Conservation (phyloP, 148 eudicot genomes). For the Polygonum aviculare region DNA sequence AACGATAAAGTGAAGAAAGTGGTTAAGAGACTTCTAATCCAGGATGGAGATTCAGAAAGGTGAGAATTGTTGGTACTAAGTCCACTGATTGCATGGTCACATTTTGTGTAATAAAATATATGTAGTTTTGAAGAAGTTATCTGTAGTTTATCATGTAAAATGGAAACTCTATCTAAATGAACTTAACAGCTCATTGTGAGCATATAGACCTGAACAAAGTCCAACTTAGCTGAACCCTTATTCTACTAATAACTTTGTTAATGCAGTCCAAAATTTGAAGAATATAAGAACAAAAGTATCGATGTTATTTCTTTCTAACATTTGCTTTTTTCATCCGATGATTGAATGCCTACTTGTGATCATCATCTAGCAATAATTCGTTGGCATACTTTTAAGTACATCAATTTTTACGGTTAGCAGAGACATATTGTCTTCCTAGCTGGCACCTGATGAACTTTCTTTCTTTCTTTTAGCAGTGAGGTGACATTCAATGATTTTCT, state of each 20-base stretch:
- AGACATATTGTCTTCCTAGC: background rate
- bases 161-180: background rate
- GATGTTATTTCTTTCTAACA: background rate
- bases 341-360: slow-evolving; percentile 1
- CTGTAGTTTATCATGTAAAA: background rate
- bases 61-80: slow-evolving; percentile 15
- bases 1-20: slow-evolving; percentile 69
- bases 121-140: background rate
- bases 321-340: background rate
- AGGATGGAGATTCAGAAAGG: slow-evolving; percentile 67
- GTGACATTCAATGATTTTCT: slow-evolving; percentile 85
- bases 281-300: background rate
- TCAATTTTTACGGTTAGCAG: background rate
- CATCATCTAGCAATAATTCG: background rate
- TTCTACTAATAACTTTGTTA: background rate
- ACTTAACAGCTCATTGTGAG: background rate
- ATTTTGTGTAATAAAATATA: background rate
- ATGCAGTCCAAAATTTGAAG: background rate
- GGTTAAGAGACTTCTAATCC: slow-evolving; percentile 56
- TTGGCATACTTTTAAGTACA: background rate
- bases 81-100: background rate
- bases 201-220: background rate
- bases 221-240: background rate
- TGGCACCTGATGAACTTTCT: slow-evolving; percentile 16
- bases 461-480: slow-evolving; percentile 46